phyloP scores from a whole-genome alignment of 345 rosid species.

The Psidium friedrichsthalianum region DNA sequence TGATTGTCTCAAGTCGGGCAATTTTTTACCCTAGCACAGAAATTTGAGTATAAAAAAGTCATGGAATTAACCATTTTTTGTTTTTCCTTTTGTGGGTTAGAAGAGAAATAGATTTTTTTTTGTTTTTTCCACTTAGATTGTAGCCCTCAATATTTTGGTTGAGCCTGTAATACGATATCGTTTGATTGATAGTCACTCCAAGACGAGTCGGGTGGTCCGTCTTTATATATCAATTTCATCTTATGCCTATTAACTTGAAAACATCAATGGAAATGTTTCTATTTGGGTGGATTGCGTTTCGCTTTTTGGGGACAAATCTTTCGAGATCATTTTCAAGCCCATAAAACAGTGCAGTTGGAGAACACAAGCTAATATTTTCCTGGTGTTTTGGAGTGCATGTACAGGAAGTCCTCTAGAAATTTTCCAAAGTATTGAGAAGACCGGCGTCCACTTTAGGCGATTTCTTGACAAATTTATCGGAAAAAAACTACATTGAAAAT shows the following conservation, averaged over 20 bases:
- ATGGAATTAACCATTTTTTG: no score
- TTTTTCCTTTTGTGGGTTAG: background rate
- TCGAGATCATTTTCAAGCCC: background rate
- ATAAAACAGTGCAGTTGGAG: background rate
- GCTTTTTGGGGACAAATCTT: background rate
- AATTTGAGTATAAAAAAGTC: no score
- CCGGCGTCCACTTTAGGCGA: background rate
- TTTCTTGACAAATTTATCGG: background rate
- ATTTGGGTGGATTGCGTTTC: background rate
- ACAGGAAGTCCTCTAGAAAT: background rate
- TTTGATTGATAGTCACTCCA: background rate
- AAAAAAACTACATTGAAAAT: background rate
- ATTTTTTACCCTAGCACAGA: background rate
- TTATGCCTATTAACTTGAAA: background rate
- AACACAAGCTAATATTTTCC: background rate
- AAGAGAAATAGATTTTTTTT: background rate
- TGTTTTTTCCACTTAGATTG: background rate
- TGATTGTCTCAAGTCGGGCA: background rate
- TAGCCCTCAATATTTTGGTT: background rate
- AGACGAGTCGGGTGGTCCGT: background rate
- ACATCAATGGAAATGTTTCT: background rate
- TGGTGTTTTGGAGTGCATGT: background rate
- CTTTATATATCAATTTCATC: background rate
- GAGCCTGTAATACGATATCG: background rate
- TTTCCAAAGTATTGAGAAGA: background rate